Evolutionary conservation across 257 asterid species (phyloP), one percentile per base, ranked within the genome.

Genomic region (Euphrasia confusa): DNA sequence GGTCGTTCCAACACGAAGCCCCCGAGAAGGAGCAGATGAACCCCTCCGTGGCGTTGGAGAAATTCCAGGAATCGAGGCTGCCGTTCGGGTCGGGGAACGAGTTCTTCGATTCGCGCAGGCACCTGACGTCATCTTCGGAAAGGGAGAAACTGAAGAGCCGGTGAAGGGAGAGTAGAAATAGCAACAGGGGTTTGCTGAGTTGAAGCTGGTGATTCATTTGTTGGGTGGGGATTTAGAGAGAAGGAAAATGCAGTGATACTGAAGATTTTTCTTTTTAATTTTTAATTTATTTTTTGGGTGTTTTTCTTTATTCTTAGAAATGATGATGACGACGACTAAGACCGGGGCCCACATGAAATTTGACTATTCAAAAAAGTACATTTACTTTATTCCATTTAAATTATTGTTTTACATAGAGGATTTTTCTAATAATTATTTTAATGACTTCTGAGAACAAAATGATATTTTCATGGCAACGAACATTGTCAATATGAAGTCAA

Each of bases 1-100:
- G 79, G 24, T 80, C 81, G 72, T 87, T 87, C 95, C 95, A 87
- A 67, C 95, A 87, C n/a, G 83, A 35, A 5, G 76, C 86, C 5
- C 95, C 95, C 3, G 11, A 39, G 60, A 81, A 75, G 1, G 15
- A 68, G 74, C 95, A 87, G 52, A 84, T 78, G 61, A 77, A 81
- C 4, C 83, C 84, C 3, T 45, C 74, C 2, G 88, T 55, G 14
- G 71, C 56, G 68, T 83, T 83, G 6, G 81, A 42, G 58, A 87
- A 77, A 14, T 21, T 47, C 95, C 95, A 87, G 0, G 83, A 55
- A 3, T 17, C 24, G 50, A 86, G 82, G 56, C 17, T 74, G 53
- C 63, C 78, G 0, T 58, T 37, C 5, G 89, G 91, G 65, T 86
- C 95, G 10, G 72, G 44, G 57, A 86, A 63, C 49, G 91, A 78